These are phyloP conservation scores for Crithidia brevicula DNA, from an alignment of 208 protist genomes.

Conservation along the genomic window DNA sequence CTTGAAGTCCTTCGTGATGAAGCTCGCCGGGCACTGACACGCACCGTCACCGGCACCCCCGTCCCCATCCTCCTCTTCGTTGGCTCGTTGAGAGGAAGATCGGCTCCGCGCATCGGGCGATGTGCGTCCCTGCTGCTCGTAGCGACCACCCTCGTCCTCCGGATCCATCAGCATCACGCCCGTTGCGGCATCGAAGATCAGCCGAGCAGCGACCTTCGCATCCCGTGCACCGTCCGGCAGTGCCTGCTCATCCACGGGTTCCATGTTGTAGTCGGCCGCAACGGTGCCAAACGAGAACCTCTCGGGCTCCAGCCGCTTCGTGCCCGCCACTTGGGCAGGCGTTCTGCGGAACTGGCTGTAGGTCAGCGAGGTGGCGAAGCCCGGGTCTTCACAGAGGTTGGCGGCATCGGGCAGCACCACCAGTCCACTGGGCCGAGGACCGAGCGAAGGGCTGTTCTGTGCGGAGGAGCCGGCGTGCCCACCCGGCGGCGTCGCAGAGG, in stretches of 20 bases:
- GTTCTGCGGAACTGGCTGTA: constrained; percentile 26
- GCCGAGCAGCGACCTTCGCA: constrained; percentile 59
- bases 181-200: constrained; percentile 48
- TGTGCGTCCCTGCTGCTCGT: constrained; percentile 24
- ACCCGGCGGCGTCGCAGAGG: not conserved
- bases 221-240: constrained; percentile 36
- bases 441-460: constrained; percentile 8
- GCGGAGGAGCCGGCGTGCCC: not conserved
- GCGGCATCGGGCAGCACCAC: constrained; percentile 26
- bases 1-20: constrained; percentile 58
- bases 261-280: constrained; percentile 41
- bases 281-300: constrained; percentile 56
- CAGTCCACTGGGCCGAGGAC: constrained; percentile 18
- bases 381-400: constrained; percentile 4
- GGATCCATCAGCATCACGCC: constrained; percentile 61
- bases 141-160: constrained; percentile 61
- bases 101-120: constrained; percentile 5
- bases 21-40: constrained; percentile 48
- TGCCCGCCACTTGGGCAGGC: not conserved
- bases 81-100: not conserved
- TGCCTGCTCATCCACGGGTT: constrained; percentile 37
- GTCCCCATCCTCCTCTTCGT: not conserved
- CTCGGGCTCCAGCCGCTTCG: constrained; percentile 21
- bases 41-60: constrained; percentile 32
- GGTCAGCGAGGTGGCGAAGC: constrained; percentile 11